Evolutionary conservation across 1,139 yeast genomes (phyloP).

Genomic region (Neolecta irregularis): DNA sequence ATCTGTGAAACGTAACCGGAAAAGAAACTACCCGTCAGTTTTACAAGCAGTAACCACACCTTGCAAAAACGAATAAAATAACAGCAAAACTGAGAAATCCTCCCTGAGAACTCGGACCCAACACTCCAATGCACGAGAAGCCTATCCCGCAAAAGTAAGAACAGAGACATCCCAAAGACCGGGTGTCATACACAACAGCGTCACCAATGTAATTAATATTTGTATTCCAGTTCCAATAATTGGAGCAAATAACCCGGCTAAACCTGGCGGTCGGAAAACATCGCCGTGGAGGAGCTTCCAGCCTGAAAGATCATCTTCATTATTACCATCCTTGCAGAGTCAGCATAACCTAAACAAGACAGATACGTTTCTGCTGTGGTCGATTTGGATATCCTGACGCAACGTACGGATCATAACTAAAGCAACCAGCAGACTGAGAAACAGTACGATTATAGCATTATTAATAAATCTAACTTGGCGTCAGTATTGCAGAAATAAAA

Average conservation of each 20-base stretch:
- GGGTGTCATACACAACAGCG: too few relatives aligned
- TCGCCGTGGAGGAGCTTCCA: slow-evolving; percentile 46
- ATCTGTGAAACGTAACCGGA: slow-evolving; percentile 60
- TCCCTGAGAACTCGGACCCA: slow-evolving; percentile 48
- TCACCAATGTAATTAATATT: slow-evolving; percentile 28
- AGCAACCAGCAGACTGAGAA: slow-evolving; percentile 49
- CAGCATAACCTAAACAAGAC: slow-evolving; percentile 6
- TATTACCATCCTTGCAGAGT: slow-evolving; percentile 6
- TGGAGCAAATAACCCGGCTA: slow-evolving; percentile 35
- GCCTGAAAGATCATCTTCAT: slow-evolving; percentile 23
- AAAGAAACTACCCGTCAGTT: too few relatives aligned
- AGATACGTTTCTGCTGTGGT: slow-evolving; percentile 19
- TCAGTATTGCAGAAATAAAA: too few relatives aligned
- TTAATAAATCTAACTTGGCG: too few relatives aligned
- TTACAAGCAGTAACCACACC: too few relatives aligned
- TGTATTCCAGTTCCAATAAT: slow-evolving; percentile 66
- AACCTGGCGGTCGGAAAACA: slow-evolving; percentile 38
- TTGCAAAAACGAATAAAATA: slow-evolving; percentile 49
- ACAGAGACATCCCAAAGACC: too few relatives aligned
- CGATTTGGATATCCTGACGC: slow-evolving; percentile 30
- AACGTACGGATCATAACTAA: slow-evolving; percentile 41
- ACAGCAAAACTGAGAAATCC: slow-evolving; percentile 49
- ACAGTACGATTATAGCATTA: slow-evolving; percentile 43
- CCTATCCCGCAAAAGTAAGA: too few relatives aligned
- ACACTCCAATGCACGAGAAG: slow-evolving; percentile 28